A percentile compares a stretch with the other conserved stretches of the same genome.
Evolutionary conservation across 1,284 basidiomycete species (phyloP).

Genomic region (Trichosporon sp.): DNA sequence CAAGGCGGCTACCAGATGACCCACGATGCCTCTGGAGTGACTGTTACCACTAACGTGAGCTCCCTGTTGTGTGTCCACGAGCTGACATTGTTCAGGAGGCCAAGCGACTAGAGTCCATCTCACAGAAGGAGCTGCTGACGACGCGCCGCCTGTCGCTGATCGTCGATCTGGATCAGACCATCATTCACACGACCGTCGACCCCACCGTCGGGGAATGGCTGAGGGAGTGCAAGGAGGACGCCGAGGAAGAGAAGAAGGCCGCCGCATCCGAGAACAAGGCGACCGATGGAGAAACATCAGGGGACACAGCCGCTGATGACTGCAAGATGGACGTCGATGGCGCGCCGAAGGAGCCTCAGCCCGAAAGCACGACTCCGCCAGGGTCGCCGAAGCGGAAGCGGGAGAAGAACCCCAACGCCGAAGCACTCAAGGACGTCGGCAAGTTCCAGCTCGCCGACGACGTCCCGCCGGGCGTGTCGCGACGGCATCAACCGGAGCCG

Average conservation of each 20-base stretch:
- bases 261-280: conserved; percentile 41
- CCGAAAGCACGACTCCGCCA: conserved; percentile 38
- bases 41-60: conserved; percentile 56
- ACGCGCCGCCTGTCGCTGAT: conserved; percentile 86
- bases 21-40: conserved; percentile 55
- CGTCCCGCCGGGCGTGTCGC: conserved; percentile 60
- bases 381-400: conserved; percentile 30
- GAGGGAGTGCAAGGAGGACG: conserved; percentile 65
- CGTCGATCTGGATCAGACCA: conserved; percentile 97
- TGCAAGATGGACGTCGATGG: conserved; percentile 27
- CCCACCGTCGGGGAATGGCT: conserved; percentile 99
- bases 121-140: conserved; percentile 73
- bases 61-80: not conserved
- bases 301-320: conserved; percentile 45
- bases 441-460: conserved; percentile 84
- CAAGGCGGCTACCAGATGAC: conserved; percentile 53
- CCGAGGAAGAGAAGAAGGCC: conserved; percentile 21
- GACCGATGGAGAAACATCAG: not conserved
- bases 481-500: conserved; percentile 49
- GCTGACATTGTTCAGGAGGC: conserved; percentile 67
- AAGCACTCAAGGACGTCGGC: conserved; percentile 72
- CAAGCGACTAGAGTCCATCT: conserved; percentile 79
- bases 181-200: conserved; percentile 97
- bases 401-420: conserved; percentile 52
- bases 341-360: conserved; percentile 42